Conservation (phyloP, 371 early-diverging fungal genomes). For the Neoconidiobolus thromboides region DNA sequence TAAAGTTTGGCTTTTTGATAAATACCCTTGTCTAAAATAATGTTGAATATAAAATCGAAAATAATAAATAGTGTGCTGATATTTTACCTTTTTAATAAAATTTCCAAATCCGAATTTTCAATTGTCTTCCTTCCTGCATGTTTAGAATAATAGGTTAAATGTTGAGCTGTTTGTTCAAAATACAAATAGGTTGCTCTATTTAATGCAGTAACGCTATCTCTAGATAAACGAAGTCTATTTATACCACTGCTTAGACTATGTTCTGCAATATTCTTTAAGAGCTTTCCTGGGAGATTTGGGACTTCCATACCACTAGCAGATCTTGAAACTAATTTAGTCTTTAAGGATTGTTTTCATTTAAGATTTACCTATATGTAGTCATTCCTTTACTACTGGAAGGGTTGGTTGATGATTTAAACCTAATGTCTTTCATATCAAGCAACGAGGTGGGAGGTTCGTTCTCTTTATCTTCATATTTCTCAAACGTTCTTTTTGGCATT, state of each 20-base stretch:
- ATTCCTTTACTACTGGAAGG: no score
- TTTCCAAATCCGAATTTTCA: neutral
- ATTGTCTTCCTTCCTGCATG: neutral
- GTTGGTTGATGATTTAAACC: no score
- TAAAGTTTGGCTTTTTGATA: no score
- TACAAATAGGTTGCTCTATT: neutral
- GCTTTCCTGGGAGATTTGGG: neutral
- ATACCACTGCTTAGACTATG: neutral
- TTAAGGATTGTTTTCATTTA: no score
- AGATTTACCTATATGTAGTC: no score
- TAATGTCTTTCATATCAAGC: no score
- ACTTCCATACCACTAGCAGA: neutral
- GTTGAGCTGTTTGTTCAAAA: neutral
- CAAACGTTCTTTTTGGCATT: no score
- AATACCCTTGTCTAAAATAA: no score
- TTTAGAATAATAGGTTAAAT: neutral
- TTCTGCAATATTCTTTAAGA: slow-evolving; percentile 1
- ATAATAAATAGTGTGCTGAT: no score
- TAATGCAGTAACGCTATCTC: neutral
- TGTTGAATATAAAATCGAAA: no score
- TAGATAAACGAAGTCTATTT: neutral
- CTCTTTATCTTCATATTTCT: no score
- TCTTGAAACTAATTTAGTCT: neutral
- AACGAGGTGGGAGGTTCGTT: no score
- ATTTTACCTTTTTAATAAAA: neutral